Conservation (phyloP, 805 yeast species). For the Yarrowia sp. region DNA sequence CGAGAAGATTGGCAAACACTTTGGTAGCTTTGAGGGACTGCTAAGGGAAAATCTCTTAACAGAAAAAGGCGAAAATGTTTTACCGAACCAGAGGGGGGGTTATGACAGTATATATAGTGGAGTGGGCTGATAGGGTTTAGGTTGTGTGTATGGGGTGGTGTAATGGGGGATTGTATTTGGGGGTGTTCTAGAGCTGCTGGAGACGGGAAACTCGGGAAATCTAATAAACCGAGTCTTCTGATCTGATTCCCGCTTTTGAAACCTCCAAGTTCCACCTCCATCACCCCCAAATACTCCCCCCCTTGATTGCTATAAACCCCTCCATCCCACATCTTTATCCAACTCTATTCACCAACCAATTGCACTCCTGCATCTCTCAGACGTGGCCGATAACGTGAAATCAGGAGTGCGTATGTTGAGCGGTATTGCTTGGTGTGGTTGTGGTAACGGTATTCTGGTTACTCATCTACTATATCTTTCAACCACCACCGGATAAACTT, state of each 20-base stretch:
- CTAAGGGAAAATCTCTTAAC: conserved; percentile 33
- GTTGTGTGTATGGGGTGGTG: not conserved
- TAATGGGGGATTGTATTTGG: not conserved
- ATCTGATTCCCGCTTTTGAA: not conserved
- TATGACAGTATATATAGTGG: conserved; percentile 5
- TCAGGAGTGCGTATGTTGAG: too few species aligned
- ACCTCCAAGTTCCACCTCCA: not conserved
- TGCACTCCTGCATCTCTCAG: conserved; percentile 9
- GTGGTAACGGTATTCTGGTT: too few species aligned
- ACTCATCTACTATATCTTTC: too few species aligned
- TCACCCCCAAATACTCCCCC: too few species aligned
- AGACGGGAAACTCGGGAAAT: not conserved
- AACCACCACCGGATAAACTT: too few species aligned
- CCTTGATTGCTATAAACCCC: conserved; percentile 3
- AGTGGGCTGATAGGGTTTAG: conserved; percentile 8
- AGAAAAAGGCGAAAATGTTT: conserved; percentile 22
- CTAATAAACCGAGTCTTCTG: too few species aligned
- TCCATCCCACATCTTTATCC: conserved; percentile 1
- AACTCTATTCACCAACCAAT: conserved; percentile 14
- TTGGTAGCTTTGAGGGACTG: conserved; percentile 41
- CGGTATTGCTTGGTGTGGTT: too few species aligned
- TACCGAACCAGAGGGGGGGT: not conserved
- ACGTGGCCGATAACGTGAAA: conserved; percentile 35
- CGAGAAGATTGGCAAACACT: conserved; percentile 54
- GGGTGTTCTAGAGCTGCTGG: not conserved